Base-by-base conservation (phyloP, 2,329 filamentous ascomycete species). In the Cytospora chrysosperma region DNA sequence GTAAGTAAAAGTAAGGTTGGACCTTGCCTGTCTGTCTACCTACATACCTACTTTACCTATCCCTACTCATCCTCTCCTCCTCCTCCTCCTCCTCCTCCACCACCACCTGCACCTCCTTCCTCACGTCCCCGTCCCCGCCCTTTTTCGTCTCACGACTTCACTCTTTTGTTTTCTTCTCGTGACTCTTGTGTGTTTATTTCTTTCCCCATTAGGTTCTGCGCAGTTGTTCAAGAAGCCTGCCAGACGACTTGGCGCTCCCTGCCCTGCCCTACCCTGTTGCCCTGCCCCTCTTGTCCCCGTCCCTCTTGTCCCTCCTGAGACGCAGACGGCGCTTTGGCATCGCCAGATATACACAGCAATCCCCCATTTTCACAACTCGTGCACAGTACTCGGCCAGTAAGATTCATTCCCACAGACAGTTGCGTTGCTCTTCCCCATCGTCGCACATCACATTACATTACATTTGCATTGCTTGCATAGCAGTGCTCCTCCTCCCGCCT, bases 391-490 rank as follows among this genome's bases (percentile, higher is more conserved):
- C 40, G 37, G 54, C 64, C 61, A 64, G 64, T 66, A 64, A 66
- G 64, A 37, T 55, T 30, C 32, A 57, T 28, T 53, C 61, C 59
- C 59, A 55, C 47, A 50, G 43, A 40, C 63, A 63, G 28, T 56
- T 63, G 60, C 60, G 28, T 56, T 63, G 60, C 60, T 56, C 56
- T 58, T 63, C 56, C 61, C 57, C 61, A 56, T 58, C 47, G 51
- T 66, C 61, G 58, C 53, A 64, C 64, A 64, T 58, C 49, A 49
- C 64, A 64, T 58, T 56, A 53, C 57, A 66, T 56, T 56, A 51
- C 64, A 59, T 64, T 66, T 56, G 55, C 64, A 59, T 64, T 66
- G 61, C 60, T 63, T 66, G 64, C 64, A 64, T 64, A 47, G 43
- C 37, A 19, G 21, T 64, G 37, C 62, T 60, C 56, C 51, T 61